Evolutionary conservation across 148 eudicot genomes (phyloP), one percentile per base, ranked within the genome.

Genomic region (Amaranthus hypochondriacus): DNA sequence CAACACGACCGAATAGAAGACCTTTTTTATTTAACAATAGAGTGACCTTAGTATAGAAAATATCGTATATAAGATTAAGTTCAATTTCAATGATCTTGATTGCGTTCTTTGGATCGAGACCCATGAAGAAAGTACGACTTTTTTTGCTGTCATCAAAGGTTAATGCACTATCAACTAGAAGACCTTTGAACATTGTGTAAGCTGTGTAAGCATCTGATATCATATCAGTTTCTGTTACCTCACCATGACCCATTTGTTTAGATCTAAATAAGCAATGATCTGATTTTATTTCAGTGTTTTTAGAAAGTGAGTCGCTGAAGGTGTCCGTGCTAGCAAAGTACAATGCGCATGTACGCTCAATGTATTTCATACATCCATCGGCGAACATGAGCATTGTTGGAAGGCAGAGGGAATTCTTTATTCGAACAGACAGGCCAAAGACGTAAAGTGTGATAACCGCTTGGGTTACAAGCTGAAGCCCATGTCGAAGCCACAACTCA

Each of bases 61-160:
- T 65, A 6, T 78, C 88, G 56, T 83, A 83, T 5, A 83, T 18
- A 13, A 85, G 62, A 39, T 80, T 78, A 10, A 83, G 81, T 72
- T 85, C 88, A 1, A 74, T 76, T 72, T 79, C 73, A 0, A 79
- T 62, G 12, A 81, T 72, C 55, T 28, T 1, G 39, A 28, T 28
- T 28, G 39, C 39, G 39, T 28, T 28, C 39, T 28, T 28, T 28
- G 39, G 39, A 28, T 28, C 39, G 39, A 28, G 39, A 28, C 39
- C 39, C 39, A 28, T 28, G 39, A 28, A 28, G 39, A 28, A 28
- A 28, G 39, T 28, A 28, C 39, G 39, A 28, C 39, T 28, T 2
- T 28, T 28, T 28, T 0, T 28, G 39, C 39, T 28, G 39, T 28
- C 39, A 28, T 28, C 39, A 28, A 28, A 28, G 39, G 39, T 28